Evolutionary conservation across 2,329 filamentous ascomycete genomes (phyloP).

Genomic region (Stachybotrys chlorohalonatus): DNA sequence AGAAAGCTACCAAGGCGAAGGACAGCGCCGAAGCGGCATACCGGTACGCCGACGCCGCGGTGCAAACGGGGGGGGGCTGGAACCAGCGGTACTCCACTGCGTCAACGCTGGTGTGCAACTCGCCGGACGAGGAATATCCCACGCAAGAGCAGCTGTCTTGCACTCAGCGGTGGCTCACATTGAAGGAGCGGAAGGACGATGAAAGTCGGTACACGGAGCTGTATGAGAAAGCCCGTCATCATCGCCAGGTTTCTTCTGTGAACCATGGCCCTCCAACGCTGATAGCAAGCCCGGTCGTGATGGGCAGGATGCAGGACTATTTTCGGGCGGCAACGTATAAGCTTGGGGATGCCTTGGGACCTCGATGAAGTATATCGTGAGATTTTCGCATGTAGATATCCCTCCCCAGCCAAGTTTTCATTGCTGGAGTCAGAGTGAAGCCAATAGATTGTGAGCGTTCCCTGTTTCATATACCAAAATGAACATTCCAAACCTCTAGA

Average conservation of each 20-base stretch:
- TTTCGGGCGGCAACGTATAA: neutral
- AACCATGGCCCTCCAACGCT: neutral
- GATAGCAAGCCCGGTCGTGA: neutral
- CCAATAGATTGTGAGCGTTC: neutral
- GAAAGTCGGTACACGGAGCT: neutral
- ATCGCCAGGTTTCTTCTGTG: neutral
- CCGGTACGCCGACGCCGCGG: neutral
- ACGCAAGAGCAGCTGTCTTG: neutral
- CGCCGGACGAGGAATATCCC: neutral
- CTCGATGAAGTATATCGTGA: neutral
- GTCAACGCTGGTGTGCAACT: neutral
- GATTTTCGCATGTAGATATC: too few species aligned
- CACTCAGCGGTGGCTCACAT: neutral
- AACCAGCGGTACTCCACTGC: neutral
- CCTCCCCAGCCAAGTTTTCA: too few species aligned
- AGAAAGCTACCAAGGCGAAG: neutral
- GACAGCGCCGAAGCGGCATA: neutral
- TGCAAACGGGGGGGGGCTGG: neutral
- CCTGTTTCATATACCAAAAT: neutral
- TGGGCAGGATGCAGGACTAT: neutral
- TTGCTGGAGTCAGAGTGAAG: too few species aligned
- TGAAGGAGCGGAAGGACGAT: neutral
- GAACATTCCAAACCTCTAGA: constrained; percentile 31
- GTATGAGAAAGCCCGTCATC: neutral
- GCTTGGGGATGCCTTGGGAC: neutral